A percentile compares a stretch with the other conserved stretches of the same genome.
phyloP scores from a whole-genome alignment of 2,329 filamentous ascomycete genomes.

The Niveomyces coronatus region DNA sequence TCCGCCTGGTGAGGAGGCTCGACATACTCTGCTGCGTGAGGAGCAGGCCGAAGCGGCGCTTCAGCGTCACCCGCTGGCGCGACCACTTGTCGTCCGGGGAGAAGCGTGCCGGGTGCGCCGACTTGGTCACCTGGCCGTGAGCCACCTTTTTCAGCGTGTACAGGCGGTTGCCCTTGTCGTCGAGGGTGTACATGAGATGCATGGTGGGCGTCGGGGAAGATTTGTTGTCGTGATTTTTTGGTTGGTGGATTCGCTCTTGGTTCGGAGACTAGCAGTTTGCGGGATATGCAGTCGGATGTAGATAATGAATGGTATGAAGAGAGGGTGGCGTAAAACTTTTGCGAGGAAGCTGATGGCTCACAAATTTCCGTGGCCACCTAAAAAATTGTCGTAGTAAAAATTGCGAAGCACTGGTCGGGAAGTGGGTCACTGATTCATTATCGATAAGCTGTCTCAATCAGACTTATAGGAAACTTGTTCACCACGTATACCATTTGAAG shows the following conservation, averaged over 20 bases:
- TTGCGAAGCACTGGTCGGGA: neutral
- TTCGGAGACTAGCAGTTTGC: no score
- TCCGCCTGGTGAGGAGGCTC: neutral
- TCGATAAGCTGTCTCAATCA: conserved; percentile 5
- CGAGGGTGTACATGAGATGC: conserved; percentile 75
- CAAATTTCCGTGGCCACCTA: neutral
- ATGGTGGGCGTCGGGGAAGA: no score
- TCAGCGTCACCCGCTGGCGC: conserved; percentile 86
- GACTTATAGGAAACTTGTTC: neutral
- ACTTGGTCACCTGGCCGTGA: conserved; percentile 81
- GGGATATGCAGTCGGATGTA: no score
- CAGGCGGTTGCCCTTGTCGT: conserved; percentile 70
- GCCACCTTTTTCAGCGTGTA: conserved; percentile 94
- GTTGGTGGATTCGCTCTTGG: no score
- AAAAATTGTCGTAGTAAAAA: conserved; percentile 8
- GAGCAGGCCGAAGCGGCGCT: conserved; percentile 84
- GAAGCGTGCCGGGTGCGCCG: conserved; percentile 90
- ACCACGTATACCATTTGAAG: neutral
- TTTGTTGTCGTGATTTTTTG: no score
- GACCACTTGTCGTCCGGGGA: conserved; percentile 99
- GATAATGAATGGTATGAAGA: neutral
- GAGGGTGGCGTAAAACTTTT: neutral
- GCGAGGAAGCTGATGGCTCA: neutral
- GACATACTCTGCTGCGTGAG: conserved; percentile 60
- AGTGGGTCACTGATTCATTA: conserved; percentile 4